Conservation (phyloP, 2,329 filamentous ascomycete genomes). For the Mollisiaceae sp. region DNA sequence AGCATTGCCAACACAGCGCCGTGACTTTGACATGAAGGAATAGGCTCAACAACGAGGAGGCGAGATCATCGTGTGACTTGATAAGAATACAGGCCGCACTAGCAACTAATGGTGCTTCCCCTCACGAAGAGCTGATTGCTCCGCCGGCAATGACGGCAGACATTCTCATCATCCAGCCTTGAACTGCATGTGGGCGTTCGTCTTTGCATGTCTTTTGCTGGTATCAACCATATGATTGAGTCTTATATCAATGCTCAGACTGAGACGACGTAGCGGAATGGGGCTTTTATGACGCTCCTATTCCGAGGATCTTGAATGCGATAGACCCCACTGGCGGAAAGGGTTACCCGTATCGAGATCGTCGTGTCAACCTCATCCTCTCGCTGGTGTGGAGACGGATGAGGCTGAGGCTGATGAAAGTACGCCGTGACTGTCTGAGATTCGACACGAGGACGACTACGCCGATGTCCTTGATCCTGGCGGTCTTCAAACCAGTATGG, state of each 20-base stretch:
- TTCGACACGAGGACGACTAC: conserved; percentile 2
- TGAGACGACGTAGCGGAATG: neutral
- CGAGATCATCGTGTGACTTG: neutral
- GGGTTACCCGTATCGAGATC: neutral
- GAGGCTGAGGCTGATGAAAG: neutral
- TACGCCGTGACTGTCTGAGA: neutral
- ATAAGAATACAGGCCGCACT: neutral
- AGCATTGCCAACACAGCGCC: neutral
- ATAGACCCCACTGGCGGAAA: neutral
- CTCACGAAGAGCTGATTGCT: conserved; percentile 3
- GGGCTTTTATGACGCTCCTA: neutral
- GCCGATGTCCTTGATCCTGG: neutral
- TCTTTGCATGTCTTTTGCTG: neutral
- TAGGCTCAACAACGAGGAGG: neutral
- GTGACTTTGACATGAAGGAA: neutral
- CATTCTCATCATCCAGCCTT: neutral
- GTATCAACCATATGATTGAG: neutral
- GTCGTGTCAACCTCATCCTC: neutral
- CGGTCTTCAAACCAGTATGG: conserved; percentile 9
- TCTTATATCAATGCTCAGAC: neutral
- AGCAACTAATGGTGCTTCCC: conserved; percentile 1
- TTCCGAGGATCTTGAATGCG: neutral
- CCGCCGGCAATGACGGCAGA: neutral
- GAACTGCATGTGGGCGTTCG: neutral
- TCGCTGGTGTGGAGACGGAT: neutral